A percentile compares a stretch with the other conserved stretches of the same genome.
phyloP scores from a whole-genome alignment of 768 basidiomycete genomes.

The Leccinum longicurvipes region DNA sequence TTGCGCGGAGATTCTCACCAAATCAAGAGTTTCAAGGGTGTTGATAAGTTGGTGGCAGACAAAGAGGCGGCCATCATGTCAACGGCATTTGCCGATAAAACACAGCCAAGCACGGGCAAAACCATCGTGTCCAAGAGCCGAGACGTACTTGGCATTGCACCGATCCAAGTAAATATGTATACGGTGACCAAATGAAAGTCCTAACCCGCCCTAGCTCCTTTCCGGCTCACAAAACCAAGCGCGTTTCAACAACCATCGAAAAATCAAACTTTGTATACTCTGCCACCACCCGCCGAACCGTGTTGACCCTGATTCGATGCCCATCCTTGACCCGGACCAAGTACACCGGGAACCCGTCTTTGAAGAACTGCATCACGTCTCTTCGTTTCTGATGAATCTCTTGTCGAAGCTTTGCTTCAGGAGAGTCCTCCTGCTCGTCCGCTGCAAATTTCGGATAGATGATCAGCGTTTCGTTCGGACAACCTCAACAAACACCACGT shows the following conservation, averaged over 20 bases:
- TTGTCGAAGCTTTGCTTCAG: constrained; percentile 6
- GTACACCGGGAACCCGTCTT: constrained; percentile 13
- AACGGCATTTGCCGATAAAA: background rate
- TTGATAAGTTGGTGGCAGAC: too few relatives aligned
- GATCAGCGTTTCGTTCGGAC: background rate
- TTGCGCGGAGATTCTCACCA: too few relatives aligned
- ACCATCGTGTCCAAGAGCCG: too few relatives aligned
- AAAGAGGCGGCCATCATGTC: too few relatives aligned
- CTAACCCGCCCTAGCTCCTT: too few relatives aligned
- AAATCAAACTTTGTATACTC: constrained; percentile 17
- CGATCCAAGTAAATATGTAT: too few relatives aligned
- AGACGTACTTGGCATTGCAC: too few relatives aligned
- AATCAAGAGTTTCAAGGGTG: too few relatives aligned
- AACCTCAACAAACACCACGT: background rate
- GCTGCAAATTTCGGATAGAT: background rate
- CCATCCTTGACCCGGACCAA: constrained; percentile 13
- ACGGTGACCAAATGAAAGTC: background rate
- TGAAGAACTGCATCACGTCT: constrained; percentile 17
- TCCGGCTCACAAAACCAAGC: constrained; percentile 13
- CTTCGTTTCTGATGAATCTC: constrained; percentile 17
- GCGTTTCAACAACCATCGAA: constrained; percentile 14
- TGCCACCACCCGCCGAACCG: constrained; percentile 8
- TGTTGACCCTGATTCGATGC: constrained; percentile 17
- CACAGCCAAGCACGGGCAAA: too few relatives aligned
- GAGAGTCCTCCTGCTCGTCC: background rate